Evolutionary conservation across 306 rosid species (phyloP), one percentile per base, ranked within the genome.

Genomic region (Ammopiptanthus mongolicus): DNA sequence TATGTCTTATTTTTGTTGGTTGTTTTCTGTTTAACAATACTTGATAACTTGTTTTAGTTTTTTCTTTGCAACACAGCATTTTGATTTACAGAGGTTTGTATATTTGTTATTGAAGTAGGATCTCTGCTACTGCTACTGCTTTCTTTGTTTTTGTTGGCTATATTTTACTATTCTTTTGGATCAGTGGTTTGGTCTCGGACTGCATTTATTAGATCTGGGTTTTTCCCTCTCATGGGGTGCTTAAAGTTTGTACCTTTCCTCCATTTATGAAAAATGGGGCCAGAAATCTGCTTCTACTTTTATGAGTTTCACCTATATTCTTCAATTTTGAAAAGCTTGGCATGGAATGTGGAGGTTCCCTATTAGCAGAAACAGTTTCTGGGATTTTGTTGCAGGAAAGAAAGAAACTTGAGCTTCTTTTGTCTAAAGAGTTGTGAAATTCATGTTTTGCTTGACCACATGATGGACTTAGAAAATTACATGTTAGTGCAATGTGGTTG

Each of bases 191-290:
- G 48, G 51, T 65, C 33, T 56, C 67, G 11, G 8, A 36, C 29
- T 81, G 68, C 51, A 66, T 69, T 29, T 65, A 69, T 87, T 69
- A 70, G 89, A 84, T 86, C 87, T 75, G 77, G 47, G 71, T 73
- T 78, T 75, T 71, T 14, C n/a, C 10, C 59, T 15, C 63, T 71
- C 2, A 48, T 53, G 76, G 57, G 19, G 19, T 5, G 13, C 71
- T 15, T 55, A 46, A 71, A 56, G 68, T 66, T 77, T 57, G 39
- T 8, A 14, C 41, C 48, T 66, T 60, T 77, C 3, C 37, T 56
- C 33, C 36, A 4, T 37, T 34, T 28, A 42, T 57, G 57, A 65
- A 76, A 53, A 53, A 15, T 23, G 64, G 64, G 50, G 19, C 28
- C 4, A 5, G 34, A n/a, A 55, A 37, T 37, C 15, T 75, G 55